phyloP scores from a whole-genome alignment of 371 early-diverging fungal species.

The Lichtheimia hyalospora region DNA sequence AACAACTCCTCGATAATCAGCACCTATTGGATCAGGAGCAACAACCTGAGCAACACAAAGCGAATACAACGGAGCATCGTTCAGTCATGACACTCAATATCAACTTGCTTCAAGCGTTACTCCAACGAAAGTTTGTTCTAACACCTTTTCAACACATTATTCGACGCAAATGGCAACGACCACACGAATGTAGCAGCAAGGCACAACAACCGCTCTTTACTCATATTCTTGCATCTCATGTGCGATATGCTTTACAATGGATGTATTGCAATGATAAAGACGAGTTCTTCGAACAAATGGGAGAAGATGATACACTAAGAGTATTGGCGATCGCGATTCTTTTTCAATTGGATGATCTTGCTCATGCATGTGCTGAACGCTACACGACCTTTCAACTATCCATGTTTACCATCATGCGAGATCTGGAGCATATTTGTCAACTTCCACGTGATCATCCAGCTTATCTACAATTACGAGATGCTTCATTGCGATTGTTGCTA shows the following conservation, averaged over 20 bases:
- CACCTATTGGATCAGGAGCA: neutral
- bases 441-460: constrained; percentile 31
- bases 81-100: constrained; percentile 23
- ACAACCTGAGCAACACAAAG: neutral
- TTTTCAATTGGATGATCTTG: constrained; percentile 38
- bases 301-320: constrained; percentile 36
- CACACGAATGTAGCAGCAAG: neutral
- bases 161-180: constrained; percentile 42
- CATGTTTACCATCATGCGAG: constrained; percentile 36
- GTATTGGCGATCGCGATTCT: constrained; percentile 37
- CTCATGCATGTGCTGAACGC: constrained; percentile 31
- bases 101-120: constrained; percentile 31
- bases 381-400: constrained; percentile 36
- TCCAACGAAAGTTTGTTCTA: constrained; percentile 33
- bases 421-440: constrained; percentile 46
- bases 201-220: constrained; percentile 10
- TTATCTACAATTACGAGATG: constrained; percentile 41
- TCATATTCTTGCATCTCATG: constrained; percentile 34
- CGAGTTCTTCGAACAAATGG: constrained; percentile 16
- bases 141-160: constrained; percentile 48
- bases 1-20: constrained; percentile 21
- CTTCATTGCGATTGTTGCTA: constrained; percentile 35
- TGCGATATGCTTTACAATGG: constrained; percentile 46
- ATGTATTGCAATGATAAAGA: constrained; percentile 29
- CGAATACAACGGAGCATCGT: neutral